These are phyloP conservation scores for Leucocoprinus birnbaumii DNA, from an alignment of 768 basidiomycete species.

Conservation along the genomic window DNA sequence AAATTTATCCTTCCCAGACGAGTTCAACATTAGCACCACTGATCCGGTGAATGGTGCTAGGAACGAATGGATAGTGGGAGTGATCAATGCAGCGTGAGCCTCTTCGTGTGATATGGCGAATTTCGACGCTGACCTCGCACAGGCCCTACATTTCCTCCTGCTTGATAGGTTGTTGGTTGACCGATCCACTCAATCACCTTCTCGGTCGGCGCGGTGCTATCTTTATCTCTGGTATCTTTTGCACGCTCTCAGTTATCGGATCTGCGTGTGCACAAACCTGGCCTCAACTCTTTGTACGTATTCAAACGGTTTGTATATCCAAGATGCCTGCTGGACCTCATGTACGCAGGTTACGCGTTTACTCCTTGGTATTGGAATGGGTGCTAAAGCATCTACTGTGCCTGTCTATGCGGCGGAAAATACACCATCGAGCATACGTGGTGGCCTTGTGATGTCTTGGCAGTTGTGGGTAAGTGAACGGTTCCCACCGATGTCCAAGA, in stretches of 20 bases:
- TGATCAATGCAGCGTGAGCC: constrained; percentile 63
- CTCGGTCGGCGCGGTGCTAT: constrained; percentile 63
- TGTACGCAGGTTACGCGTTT: constrained; percentile 42
- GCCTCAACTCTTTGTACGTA: constrained; percentile 46
- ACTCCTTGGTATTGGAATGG: constrained; percentile 63
- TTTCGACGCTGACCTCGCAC: not conserved
- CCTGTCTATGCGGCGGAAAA: constrained; percentile 74
- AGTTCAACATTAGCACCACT: constrained; percentile 36
- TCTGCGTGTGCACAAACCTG: constrained; percentile 50
- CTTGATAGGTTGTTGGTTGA: constrained; percentile 45
- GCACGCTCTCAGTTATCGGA: constrained; percentile 47
- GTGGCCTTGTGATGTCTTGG: constrained; percentile 92
- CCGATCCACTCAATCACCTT: constrained; percentile 55
- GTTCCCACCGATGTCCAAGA: no score
- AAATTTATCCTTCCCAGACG: constrained; percentile 55
- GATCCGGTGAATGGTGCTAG: constrained; percentile 30
- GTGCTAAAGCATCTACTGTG: constrained; percentile 58
- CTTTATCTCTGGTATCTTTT: constrained; percentile 58
- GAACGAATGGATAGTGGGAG: constrained; percentile 74
- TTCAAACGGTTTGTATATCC: not conserved
- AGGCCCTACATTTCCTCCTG: constrained; percentile 47
- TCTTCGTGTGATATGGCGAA: not conserved
- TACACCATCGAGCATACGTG: constrained; percentile 78
- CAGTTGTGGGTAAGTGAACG: constrained; percentile 68
- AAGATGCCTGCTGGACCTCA: not conserved